Base-by-base conservation (phyloP, 257 asterid genomes). In the Fraxinus pennsylvanica region DNA sequence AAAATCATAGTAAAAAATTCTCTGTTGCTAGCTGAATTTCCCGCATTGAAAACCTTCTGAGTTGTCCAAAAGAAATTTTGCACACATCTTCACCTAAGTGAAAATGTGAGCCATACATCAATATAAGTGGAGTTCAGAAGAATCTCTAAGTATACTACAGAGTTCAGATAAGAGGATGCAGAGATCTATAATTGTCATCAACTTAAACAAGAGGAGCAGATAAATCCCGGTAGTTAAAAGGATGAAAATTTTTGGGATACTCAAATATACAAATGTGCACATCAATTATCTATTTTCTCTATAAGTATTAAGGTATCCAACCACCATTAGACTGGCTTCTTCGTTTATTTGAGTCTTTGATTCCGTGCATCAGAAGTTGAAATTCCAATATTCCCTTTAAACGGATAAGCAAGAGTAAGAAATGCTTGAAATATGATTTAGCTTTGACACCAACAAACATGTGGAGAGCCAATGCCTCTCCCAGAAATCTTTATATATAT, bases 11-110 rank as follows among this genome's bases (percentile, higher is more conserved):
- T 25, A 25, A 25, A 76, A 94, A 94, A 71, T 86, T 90, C 33
- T 88, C 97, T 0, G 97, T 94, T 45, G 97, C 96, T 21, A 88
- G 86, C 89, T 90, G 96, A 76, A 94, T 86, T 83, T 94, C 97
- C 0, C 98, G 91, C 81, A 89, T 79, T 7, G 97, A 91, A 75
- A 94, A 94, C 80, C 91, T 89, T 81, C 82, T 85, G 47, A 94
- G 85, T 80, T 94, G 97, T 69, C 92, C 98, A 43, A 43, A 25
- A 25, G 27, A 25, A 25, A 25, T 83, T 68, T 87, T 85, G 25
- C 91, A 65, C 22, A 91, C 98, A 73, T 89, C 93, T 79, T 93
- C 98, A 17, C 97, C 97, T 93, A 47, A 67, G 6, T 32, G 22
- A 33, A 45, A 41, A 17, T 21, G 74, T 22, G 15, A 52, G 38